These are phyloP conservation scores for Pseudocercospora pini-densiflorae DNA, from an alignment of 2,329 filamentous ascomycete species.

Conservation along the genomic window DNA sequence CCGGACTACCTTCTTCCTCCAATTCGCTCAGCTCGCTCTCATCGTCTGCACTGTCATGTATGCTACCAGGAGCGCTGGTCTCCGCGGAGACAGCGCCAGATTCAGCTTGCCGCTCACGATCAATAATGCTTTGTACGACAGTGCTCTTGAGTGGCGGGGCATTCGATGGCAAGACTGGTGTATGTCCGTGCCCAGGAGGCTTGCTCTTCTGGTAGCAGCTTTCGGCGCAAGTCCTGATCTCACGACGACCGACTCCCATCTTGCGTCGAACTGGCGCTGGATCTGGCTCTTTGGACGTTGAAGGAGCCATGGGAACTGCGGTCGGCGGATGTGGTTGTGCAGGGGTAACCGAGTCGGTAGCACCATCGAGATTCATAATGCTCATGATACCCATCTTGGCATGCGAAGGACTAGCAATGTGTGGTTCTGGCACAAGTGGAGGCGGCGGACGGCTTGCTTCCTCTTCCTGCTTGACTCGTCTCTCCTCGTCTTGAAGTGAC, in stretches of 20 bases:
- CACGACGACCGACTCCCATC: slow-evolving; percentile 63
- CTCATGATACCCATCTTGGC: slow-evolving; percentile 40
- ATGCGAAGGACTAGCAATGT: slow-evolving; percentile 29
- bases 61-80: slow-evolving; percentile 61
- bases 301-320: slow-evolving; percentile 14
- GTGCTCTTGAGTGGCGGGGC: neutral
- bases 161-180: slow-evolving; percentile 14
- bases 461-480: slow-evolving; percentile 34
- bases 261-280: slow-evolving; percentile 46
- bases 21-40: slow-evolving; percentile 61
- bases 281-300: slow-evolving; percentile 20
- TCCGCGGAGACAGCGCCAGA: slow-evolving; percentile 43
- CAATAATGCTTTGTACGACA: slow-evolving; percentile 36
- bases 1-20: slow-evolving; percentile 41
- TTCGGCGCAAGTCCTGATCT: slow-evolving; percentile 64
- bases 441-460: slow-evolving; percentile 28
- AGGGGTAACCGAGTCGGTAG: slow-evolving; percentile 13
- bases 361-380: slow-evolving; percentile 42
- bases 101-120: slow-evolving; percentile 23
- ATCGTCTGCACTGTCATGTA: slow-evolving; percentile 59
- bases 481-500: slow-evolving; percentile 56
- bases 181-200: slow-evolving; percentile 23
- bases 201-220: slow-evolving; percentile 51
- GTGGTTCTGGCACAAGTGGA: slow-evolving; percentile 19
- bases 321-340: slow-evolving; percentile 19